Base-by-base conservation (phyloP, 441 rosid genomes). In the Populus tomentosa region DNA sequence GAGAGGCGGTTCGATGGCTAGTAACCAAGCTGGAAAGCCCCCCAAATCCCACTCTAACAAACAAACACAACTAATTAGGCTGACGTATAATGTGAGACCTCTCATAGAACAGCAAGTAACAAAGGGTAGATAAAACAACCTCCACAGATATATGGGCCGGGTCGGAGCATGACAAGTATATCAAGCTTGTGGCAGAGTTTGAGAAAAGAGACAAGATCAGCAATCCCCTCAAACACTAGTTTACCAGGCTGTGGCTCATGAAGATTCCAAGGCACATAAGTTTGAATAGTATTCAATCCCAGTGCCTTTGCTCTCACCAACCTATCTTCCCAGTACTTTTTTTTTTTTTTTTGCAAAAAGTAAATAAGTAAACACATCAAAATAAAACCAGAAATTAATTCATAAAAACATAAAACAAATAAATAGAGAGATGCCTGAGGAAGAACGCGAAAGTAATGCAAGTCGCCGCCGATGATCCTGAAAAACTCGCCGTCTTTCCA, bases 11-110 rank as follows among this genome's bases (percentile, higher is more conserved):
- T 85, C 82, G 75, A 85, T 84, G 77, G 97, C 86, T 77, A 95
- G 93, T 71, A 95, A 77, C 99, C 99, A 95, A 80, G 90, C 90
- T 82, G 99, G 98, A 76, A 95, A 93, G 21, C 98, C 98, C 32
- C 99, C 98, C 32, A 95, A 84, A 84, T 95, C 99, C 99, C 99
- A 95, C 83, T 94, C 98, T 95, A 92, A 83, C 79, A 68, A 42
- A 80, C 67, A 66, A 72, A 74, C n/a, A 42, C 38, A 70, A 53
- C 4, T 40, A 71, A 32, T 75, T 9, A 21, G 35, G 53, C 6
- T 67, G 1, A 53, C 46, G 20, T 14, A 32, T 11, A 16, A 46
- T 30, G 24, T 3, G 10, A 23, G 46, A 0, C 36, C 36, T n/a
- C 53, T 42, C 0, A 28, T 14, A 50, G 66, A 20, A 24, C 35